Evolutionary conservation across 805 yeast genomes (phyloP).

Genomic region (Starmerella potacharoeniae): DNA sequence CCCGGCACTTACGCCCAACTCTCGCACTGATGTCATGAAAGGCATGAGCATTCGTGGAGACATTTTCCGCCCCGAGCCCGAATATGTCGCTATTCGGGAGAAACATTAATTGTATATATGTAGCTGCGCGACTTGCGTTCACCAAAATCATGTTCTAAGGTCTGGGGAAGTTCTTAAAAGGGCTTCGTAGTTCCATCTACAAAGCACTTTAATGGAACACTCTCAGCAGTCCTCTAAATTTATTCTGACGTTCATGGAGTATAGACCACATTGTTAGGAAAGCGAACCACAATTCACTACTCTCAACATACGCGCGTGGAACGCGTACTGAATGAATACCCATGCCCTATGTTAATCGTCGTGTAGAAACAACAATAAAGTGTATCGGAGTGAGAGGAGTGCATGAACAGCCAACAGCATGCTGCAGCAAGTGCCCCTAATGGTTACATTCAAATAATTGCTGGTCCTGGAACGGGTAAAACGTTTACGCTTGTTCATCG

Average conservation of each 20-base stretch:
- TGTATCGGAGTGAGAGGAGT: background rate
- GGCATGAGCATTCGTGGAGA: conserved; percentile 32
- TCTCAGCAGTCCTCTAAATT: too few species aligned
- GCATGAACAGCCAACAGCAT: conserved; percentile 34
- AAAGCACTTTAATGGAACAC: too few species aligned
- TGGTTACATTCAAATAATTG: conserved; percentile 41
- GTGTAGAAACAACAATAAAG: background rate
- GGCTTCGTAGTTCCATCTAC: too few species aligned
- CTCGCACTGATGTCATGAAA: conserved; percentile 23
- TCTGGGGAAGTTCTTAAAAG: too few species aligned
- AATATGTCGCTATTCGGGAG: conserved; percentile 18
- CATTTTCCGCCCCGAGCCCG: conserved; percentile 29
- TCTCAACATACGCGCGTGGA: too few species aligned
- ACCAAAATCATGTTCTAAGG: too few species aligned
- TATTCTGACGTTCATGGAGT: too few species aligned
- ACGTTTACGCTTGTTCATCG: conserved; percentile 73
- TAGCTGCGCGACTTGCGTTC: background rate
- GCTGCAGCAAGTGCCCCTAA: conserved; percentile 36
- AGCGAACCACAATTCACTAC: too few species aligned
- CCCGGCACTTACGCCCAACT: conserved; percentile 21
- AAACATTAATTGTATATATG: conserved; percentile 4
- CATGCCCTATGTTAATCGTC: too few species aligned
- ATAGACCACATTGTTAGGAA: too few species aligned
- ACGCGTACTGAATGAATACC: too few species aligned
- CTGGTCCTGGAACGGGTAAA: conserved; percentile 66